Percentiles rank a stretch among this genome's conserved stretches.
These are phyloP conservation scores for Fusarium tupiense DNA, from an alignment of 2,329 filamentous ascomycete genomes.

Conservation along the genomic window DNA sequence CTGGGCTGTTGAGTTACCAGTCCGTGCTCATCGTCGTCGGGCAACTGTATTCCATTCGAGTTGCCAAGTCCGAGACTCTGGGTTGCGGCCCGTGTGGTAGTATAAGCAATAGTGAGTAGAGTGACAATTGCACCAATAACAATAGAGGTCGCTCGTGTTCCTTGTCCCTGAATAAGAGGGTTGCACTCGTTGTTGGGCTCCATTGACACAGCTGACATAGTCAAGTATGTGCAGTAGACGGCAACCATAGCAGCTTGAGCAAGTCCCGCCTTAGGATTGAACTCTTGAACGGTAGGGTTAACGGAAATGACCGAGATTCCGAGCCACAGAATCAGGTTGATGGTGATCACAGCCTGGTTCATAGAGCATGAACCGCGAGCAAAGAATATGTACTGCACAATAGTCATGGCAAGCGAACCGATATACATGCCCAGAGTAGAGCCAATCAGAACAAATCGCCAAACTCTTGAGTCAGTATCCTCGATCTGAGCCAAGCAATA, in stretches of 20 bases:
- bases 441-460: constrained; percentile 88
- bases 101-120: constrained; percentile 97
- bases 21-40: constrained; percentile 83
- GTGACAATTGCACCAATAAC: constrained; percentile 94
- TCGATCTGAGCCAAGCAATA: constrained; percentile 96
- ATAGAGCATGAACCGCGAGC: constrained; percentile 83
- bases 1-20: constrained; percentile 87
- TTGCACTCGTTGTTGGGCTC: constrained; percentile 97
- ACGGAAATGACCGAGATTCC: constrained; percentile 85
- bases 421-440: constrained; percentile 95
- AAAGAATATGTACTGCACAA: constrained; percentile 98
- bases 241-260: constrained; percentile 98
- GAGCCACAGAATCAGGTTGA: constrained; percentile 88
- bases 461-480: constrained; percentile 82
- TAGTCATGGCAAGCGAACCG: constrained; percentile 89
- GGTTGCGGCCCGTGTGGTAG: constrained; percentile 93
- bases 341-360: constrained; percentile 96
- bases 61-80: constrained; percentile 79
- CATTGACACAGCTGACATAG: constrained; percentile 98
- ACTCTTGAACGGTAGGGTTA: constrained; percentile 88
- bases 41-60: constrained; percentile 62
- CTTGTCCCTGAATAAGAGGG: constrained; percentile 84
- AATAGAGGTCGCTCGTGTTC: constrained; percentile 88
- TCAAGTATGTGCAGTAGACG: constrained; percentile 98
- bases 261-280: constrained; percentile 91